A percentile compares a stretch with the other conserved stretches of the same genome.
Conservation (phyloP, 768 basidiomycete genomes). For the Paxillus ammoniavirescens region DNA sequence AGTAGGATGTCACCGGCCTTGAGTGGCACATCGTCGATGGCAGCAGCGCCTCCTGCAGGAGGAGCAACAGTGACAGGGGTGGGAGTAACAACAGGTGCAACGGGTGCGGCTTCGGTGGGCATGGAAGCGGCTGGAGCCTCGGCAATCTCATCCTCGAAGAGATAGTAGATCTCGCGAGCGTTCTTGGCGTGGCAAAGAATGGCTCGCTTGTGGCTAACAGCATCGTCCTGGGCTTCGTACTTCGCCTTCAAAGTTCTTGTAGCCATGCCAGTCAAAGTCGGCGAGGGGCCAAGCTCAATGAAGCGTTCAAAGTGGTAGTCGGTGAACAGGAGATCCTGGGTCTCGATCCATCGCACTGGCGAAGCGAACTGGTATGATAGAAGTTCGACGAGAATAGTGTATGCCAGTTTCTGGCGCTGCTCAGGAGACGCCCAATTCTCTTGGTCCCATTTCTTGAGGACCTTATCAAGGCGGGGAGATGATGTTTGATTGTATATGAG, state of each 20-base stretch:
- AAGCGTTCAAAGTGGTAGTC: conserved; percentile 87
- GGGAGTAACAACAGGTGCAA: conserved; percentile 40
- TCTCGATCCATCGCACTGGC: conserved; percentile 99
- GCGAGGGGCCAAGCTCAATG: conserved; percentile 95
- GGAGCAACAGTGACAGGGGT: conserved; percentile 43
- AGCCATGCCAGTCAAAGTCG: conserved; percentile 95
- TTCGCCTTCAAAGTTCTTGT: conserved; percentile 87
- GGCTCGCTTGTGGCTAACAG: conserved; percentile 69
- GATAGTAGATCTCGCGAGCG: conserved; percentile 95
- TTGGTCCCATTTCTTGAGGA: conserved; percentile 91
- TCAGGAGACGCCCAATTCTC: conserved; percentile 81
- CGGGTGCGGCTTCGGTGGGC: conserved; percentile 30
- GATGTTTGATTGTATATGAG: conserved; percentile 96
- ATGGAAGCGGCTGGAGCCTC: conserved; percentile 36
- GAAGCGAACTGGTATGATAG: conserved; percentile 98
- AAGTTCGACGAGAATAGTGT: conserved; percentile 94
- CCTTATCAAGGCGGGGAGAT: conserved; percentile 91
- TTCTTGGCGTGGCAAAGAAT: conserved; percentile 96
- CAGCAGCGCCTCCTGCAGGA: conserved; percentile 61
- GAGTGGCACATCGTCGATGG: conserved; percentile 87
- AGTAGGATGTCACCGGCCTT: conserved; percentile 87
- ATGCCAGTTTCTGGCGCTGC: conserved; percentile 91
- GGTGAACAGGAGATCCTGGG: conserved; percentile 91
- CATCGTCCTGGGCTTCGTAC: conserved; percentile 88
- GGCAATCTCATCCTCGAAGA: conserved; percentile 83